phyloP scores from a whole-genome alignment of 106 monocot genomes.

The Amphibolis antarctica region DNA sequence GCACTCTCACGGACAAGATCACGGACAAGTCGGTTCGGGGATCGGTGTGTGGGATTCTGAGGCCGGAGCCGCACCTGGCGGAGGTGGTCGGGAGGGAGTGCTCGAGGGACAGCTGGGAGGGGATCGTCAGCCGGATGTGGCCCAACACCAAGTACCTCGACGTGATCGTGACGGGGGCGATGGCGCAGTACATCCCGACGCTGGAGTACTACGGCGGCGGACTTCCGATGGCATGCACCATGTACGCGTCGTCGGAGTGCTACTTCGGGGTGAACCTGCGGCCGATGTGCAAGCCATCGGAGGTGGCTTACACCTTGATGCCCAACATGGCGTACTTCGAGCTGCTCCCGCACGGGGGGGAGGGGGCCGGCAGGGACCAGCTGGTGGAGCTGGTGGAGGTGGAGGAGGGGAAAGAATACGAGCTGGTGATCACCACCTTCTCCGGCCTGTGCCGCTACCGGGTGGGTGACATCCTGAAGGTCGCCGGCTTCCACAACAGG shows the following conservation, averaged over 20 bases:
- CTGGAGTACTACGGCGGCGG: constrained; percentile 17
- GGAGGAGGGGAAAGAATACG: constrained; percentile 34
- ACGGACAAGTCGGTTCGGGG: too few species aligned
- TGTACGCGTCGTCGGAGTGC: constrained; percentile 72
- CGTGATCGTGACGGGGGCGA: constrained; percentile 7
- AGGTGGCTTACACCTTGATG: constrained; percentile 46
- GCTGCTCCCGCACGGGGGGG: constrained; percentile 28
- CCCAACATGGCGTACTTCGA: constrained; percentile 58
- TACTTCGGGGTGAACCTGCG: constrained; percentile 55
- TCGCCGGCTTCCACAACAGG: constrained; percentile 37
- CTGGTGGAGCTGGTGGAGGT: constrained; percentile 51
- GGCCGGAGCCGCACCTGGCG: constrained; percentile 1
- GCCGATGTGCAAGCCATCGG: constrained; percentile 30
- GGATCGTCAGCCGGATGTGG: constrained; percentile 4
- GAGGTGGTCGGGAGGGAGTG: not conserved
- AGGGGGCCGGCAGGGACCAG: constrained; percentile 35
- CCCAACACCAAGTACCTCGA: constrained; percentile 13
- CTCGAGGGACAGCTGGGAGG: constrained; percentile 3
- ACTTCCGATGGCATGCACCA: constrained; percentile 43
- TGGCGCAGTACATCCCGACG: constrained; percentile 14
- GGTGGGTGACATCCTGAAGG: constrained; percentile 48
- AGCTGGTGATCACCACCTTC: constrained; percentile 55
- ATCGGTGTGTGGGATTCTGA: too few species aligned
- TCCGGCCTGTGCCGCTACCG: constrained; percentile 32
- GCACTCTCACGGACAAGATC: too few species aligned